Evolutionary conservation across 2,329 filamentous ascomycete species (phyloP), one percentile per base, ranked within the genome.

Genomic region (Aspergillus nomiae): DNA sequence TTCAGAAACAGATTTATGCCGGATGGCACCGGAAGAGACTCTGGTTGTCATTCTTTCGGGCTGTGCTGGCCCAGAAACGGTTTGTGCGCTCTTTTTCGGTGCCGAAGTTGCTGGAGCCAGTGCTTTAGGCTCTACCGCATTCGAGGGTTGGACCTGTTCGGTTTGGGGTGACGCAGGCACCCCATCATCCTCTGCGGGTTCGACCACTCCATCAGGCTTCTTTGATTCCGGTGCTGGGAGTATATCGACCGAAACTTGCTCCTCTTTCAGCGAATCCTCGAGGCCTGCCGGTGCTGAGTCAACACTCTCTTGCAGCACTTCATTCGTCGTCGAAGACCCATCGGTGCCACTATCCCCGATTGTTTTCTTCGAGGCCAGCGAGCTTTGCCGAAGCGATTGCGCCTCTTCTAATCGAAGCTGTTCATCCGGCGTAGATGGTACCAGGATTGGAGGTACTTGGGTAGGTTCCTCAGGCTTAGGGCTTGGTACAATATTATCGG

Each of bases 1-100:
- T 74, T 92, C 90, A 21, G 87, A 89, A 5, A 91, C 88, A 6
- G 89, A 91, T 71, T 91, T 92, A 58, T 90, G 87, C 64, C 87
- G 84, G 69, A 92, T 87, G 3, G 88, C 87, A 48, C 89, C 90
- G 11, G 90, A 91, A 3, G 88, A 87, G 26, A 91, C 87, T 68
- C 89, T 80, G 1, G 89, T 92, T 12, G 88, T 89, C 79, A 90
- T 90, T 34, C 88, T 84, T 68, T 85, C 84, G 5, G 78, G 70
- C 50, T 78, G 73, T 32, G 81, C 77, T 60, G 67, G 65, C 41
- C 69, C 68, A 8, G 63, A 16, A 26, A 36, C 63, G 9, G 69
- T 55, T 10, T 71, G 67, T 4, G 69, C 69, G 16, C 61, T 67
- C 28, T 77, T 74, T 58, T 71, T 74, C n/a, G 70, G 67, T 45